Evolutionary conservation across 129 eudicot genomes (phyloP), one percentile per base, ranked within the genome.

Genomic region (Centrapalus pauciflorus): DNA sequence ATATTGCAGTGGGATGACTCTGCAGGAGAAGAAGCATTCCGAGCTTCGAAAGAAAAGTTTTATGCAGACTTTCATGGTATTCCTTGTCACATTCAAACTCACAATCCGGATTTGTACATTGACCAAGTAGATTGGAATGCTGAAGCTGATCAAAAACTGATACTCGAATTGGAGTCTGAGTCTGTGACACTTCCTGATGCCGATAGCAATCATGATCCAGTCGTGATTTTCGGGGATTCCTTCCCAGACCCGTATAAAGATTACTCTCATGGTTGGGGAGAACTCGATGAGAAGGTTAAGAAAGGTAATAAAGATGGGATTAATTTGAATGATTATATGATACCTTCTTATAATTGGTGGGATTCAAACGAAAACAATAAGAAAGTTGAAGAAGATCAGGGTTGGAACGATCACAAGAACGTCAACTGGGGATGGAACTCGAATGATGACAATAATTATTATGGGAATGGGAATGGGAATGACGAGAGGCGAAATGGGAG

Each of bases 51-150:
- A 69, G 80, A 65, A 9, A 67, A 85, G 21, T 93, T 66, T 66
- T 78, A 75, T 61, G 91, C 95, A 37, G 11, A 78, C 24, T 64
- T 76, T 17, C 77, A 81, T 19, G 92, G 95, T 51, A 74, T 77
- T 60, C 84, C 98, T 2, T 86, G 81, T 52, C 79, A 85, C n/a
- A 35, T 37, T 28, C 29, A 80, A n/a, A 33, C 63, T 29, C 89
- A 95, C 8, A 82, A 88, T 71, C 95, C 98, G 14, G 82, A 93
- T 77, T 40, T 82, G n/a, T 88, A 81, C 66, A 82, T 81, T 35
- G 95, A 93, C 50, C 55, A 85, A 66, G 58, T 93, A 9, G 84
- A 93, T 67, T 93, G 96, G 96, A 75, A 85, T 56, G 69, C 76
- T 30, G 56, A 64, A 72, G 19, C 57, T 40, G 84, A 85, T 71